These are phyloP conservation scores for Rhizopus stolonifer DNA, from an alignment of 371 early-diverging fungal genomes.

Conservation along the genomic window DNA sequence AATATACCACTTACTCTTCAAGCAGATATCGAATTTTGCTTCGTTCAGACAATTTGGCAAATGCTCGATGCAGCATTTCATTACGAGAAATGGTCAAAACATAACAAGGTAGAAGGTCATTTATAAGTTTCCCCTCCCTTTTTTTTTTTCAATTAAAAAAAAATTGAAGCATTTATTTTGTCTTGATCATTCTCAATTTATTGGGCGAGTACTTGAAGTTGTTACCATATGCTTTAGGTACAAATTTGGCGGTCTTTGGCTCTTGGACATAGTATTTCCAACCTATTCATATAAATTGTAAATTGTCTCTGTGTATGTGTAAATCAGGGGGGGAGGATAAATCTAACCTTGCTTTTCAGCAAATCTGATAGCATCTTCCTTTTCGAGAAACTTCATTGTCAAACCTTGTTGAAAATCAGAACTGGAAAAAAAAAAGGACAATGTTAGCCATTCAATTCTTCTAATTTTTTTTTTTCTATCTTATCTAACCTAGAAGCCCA, in stretches of 20 bases:
- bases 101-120: slow-evolving; percentile 8
- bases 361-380: slow-evolving; percentile 90
- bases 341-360: slow-evolving; percentile 88
- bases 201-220: slow-evolving; percentile 86
- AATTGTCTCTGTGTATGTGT: not conserved
- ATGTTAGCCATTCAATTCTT: not conserved
- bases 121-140: too few relatives aligned
- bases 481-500: slow-evolving; percentile 83
- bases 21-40: slow-evolving; percentile 67
- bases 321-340: not conserved
- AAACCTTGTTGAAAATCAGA: slow-evolving; percentile 86
- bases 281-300: slow-evolving; percentile 31
- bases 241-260: slow-evolving; percentile 72
- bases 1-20: slow-evolving; percentile 66
- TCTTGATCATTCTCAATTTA: slow-evolving; percentile 77
- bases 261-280: slow-evolving; percentile 90
- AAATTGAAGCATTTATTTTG: slow-evolving; percentile 64
- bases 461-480: not conserved
- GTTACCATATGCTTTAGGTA: slow-evolving; percentile 82
- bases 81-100: not conserved
- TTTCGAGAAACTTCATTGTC: slow-evolving; percentile 78
- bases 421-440: slow-evolving; percentile 31
- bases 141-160: too few relatives aligned
- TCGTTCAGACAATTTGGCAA: slow-evolving; percentile 62
- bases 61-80: slow-evolving; percentile 63